Percentiles rank a stretch among this genome's conserved stretches.
Evolutionary conservation across 495 filamentous ascomycete genomes (phyloP).

Genomic region (Cudoniella acicularis): DNA sequence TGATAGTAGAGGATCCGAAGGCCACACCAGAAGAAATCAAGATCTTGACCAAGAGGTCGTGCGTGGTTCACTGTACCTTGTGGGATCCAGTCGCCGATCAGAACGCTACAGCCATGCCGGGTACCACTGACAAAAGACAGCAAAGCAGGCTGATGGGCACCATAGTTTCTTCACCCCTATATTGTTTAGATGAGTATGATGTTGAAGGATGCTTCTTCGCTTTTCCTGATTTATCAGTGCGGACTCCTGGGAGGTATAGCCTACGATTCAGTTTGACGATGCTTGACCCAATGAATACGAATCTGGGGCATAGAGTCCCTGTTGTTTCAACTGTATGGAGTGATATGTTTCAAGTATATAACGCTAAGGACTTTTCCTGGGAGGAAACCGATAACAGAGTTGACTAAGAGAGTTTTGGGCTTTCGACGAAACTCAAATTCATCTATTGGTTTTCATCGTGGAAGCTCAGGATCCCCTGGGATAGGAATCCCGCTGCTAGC

Average conservation of each 20-base stretch:
- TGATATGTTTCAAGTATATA: no score
- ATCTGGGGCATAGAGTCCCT: no score
- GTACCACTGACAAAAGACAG: slow-evolving; percentile 48
- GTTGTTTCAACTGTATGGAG: no score
- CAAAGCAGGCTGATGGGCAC: slow-evolving; percentile 76
- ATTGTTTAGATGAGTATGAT: slow-evolving; percentile 61
- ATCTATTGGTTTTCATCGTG: no score
- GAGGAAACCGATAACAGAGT: no score
- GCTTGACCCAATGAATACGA: slow-evolving; percentile 59
- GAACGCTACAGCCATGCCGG: slow-evolving; percentile 56
- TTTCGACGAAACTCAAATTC: no score
- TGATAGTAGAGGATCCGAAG: slow-evolving; percentile 65
- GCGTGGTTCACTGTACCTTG: slow-evolving; percentile 79
- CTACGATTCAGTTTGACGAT: slow-evolving; percentile 87
- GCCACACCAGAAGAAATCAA: slow-evolving; percentile 49
- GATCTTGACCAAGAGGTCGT: slow-evolving; percentile 68
- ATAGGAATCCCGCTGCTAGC: no score
- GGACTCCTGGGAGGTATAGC: slow-evolving; percentile 78
- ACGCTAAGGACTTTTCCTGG: no score
- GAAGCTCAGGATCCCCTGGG: no score
- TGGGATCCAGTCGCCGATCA: slow-evolving; percentile 58
- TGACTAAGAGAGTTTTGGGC: no score
- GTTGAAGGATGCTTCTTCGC: slow-evolving; percentile 84
- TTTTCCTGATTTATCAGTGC: slow-evolving; percentile 90
- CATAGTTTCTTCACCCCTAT: slow-evolving; percentile 69